Conservation (phyloP, 495 filamentous ascomycete genomes). For the Trypethelium eluteriae region DNA sequence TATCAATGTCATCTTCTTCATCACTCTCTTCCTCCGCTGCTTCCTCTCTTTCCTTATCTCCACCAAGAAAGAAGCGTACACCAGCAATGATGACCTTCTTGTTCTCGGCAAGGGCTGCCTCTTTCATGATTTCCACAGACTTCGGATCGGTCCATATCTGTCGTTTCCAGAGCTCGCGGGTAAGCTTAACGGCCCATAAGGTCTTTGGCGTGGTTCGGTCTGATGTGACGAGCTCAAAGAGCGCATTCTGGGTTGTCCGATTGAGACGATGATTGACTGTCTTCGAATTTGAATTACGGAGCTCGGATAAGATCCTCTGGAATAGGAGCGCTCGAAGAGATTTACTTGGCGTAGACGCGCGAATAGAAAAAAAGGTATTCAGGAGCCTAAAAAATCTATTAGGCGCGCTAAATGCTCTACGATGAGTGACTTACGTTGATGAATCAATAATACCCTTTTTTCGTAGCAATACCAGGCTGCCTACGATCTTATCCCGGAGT, state of each 20-base stretch:
- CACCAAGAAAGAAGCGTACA: conserved; percentile 89
- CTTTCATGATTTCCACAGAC: conserved; percentile 90
- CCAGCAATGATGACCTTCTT: conserved; percentile 83
- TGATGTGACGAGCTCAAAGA: conserved; percentile 81
- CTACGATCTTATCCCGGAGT: conserved; percentile 86
- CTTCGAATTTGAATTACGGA: conserved; percentile 77
- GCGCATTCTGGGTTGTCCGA: conserved; percentile 79
- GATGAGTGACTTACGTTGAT: conserved; percentile 42
- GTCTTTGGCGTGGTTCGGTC: conserved; percentile 78
- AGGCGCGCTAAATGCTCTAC: not conserved
- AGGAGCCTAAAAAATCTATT: conserved; percentile 46
- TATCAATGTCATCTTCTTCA: conserved; percentile 64
- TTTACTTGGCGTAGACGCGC: conserved; percentile 80
- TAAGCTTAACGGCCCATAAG: conserved; percentile 89
- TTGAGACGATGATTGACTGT: conserved; percentile 86
- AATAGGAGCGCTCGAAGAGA: conserved; percentile 74
- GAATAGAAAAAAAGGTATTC: conserved; percentile 85
- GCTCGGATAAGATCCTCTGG: conserved; percentile 83
- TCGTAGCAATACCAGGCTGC: conserved; percentile 75
- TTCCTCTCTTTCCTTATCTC: conserved; percentile 89
- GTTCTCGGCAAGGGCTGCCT: conserved; percentile 71
- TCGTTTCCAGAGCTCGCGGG: conserved; percentile 78
- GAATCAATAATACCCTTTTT: conserved; percentile 92
- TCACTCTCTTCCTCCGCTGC: conserved; percentile 83
- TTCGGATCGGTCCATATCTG: conserved; percentile 84